Evolutionary conservation across 768 basidiomycete genomes (phyloP), one percentile per base, ranked within the genome.

Genomic region (Exsudoporus frostii): DNA sequence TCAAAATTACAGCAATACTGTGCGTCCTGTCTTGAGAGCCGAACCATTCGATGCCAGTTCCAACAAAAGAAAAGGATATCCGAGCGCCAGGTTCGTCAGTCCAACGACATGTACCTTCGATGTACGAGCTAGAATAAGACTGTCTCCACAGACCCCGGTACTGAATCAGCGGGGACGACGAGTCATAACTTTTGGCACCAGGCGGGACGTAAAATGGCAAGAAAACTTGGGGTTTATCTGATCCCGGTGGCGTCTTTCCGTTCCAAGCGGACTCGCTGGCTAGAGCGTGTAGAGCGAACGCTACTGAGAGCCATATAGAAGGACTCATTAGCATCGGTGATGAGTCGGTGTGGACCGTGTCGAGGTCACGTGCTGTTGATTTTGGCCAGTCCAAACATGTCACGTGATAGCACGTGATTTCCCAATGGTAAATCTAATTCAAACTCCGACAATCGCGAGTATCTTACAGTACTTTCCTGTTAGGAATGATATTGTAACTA

Each of bases 1-100:
- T 71, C 47, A 75, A 80, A 13, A 90, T 77, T 22, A 75, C 57
- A 5, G 83, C 76, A 9, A 77, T 65, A 14, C 88, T 84, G 61
- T 89, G 82, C 15, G 58, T 65, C 37, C 64, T 72, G 58, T 79
- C 82, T 37, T 71, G 74, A 60, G 75, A 79, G 29, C 89, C 89
- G 58, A 90, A 90, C 84, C 83, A 87, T 69, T 90, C 89, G 57
- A 91, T 76, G 1, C 86, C 86, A 13, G 84, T 86, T 14, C 88
- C 89, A n/a, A 73, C 72, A 68, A 90, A 90, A 3, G 77, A 74
- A 68, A 90, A 79, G 2, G 73, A 72, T 42, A 80, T 71, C 4
- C 78, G 69, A 11, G 87, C 81, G 43, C 74, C 74, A 17, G 68
- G 68, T 42, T 78, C 67, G 14, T 72, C 69, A 0, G 85, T 85